Evolutionary conservation across 768 basidiomycete genomes (phyloP).

Genomic region (Sporobolomyces pararoseus): DNA sequence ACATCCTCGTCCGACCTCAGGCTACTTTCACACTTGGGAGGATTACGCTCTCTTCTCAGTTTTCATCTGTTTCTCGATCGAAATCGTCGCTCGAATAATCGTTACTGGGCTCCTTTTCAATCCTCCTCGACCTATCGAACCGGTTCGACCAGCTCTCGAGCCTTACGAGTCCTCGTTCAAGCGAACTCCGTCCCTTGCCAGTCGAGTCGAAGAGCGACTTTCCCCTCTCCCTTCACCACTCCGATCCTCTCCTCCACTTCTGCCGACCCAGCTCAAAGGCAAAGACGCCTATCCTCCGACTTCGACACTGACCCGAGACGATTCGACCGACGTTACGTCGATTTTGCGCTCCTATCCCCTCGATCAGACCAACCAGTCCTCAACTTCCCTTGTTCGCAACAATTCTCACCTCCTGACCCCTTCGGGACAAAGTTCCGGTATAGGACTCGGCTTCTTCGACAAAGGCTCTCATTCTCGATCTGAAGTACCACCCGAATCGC

Average conservation of each 20-base stretch:
- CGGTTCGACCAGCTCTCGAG: conserved; percentile 44
- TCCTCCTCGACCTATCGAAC: conserved; percentile 46
- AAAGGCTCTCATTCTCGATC: neutral
- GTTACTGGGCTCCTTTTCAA: conserved; percentile 81
- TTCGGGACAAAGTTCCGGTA: neutral
- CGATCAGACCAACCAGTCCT: conserved; percentile 46
- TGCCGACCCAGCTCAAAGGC: conserved; percentile 7
- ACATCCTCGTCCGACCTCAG: conserved; percentile 49
- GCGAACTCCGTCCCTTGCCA: conserved; percentile 24
- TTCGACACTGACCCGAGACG: conserved; percentile 54
- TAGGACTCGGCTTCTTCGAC: conserved; percentile 20
- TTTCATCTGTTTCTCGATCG: conserved; percentile 80
- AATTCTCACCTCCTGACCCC: conserved; percentile 56
- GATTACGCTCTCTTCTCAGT: conserved; percentile 78
- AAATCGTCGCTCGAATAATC: conserved; percentile 80
- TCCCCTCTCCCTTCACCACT: conserved; percentile 41
- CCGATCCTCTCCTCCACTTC: neutral
- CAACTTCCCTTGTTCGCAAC: conserved; percentile 59
- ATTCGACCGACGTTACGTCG: neutral
- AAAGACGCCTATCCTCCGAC: conserved; percentile 17
- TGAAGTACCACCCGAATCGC: neutral
- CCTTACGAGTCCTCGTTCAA: conserved; percentile 7
- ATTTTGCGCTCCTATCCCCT: neutral
- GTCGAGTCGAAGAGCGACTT: conserved; percentile 10
- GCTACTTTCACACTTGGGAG: conserved; percentile 86